Evolutionary conservation across 2,329 filamentous ascomycete genomes (phyloP), one percentile per base, ranked within the genome.

Genomic region (Reticulascus tulasneorum): DNA sequence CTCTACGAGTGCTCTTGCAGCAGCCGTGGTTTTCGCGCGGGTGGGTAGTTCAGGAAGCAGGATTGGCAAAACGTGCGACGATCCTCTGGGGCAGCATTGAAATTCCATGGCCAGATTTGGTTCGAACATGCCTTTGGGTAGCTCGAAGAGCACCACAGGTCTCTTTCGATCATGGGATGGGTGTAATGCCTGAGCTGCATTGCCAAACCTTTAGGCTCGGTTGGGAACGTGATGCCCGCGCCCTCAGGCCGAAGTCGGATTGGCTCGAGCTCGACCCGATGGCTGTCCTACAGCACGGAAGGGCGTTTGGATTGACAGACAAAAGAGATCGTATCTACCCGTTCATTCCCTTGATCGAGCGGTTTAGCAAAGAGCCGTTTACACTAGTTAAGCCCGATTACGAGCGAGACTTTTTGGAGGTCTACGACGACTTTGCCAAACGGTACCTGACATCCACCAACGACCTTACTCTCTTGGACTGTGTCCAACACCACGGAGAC

Each of bases 121-220:
- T 40, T 25, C 13, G 59, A 17, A 25, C 15, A 7, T 33, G 22
- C 15, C 22, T 7, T n/a, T 13, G 8, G n/a, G 21, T 12, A 7
- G 30, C 7, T 7, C 6, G 10, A n/a, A 32, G 21, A 17, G 18
- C 11, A 15, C 59, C 4, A 51, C 52, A 9, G 53, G 46, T 8
- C 37, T 60, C 17, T n/a, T n/a, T n/a, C n/a, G n/a, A 59, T 52
- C 36, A 57, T 61, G 15, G 47, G 53, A 7, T 61, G 61, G 16
- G 37, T 60, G 4, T 46, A 56, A n/a, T n/a, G n/a, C n/a, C n/a
- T n/a, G 6, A 51, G 58, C 12, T 62, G 61, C 29, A 55, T 60
- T 31, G 56, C 30, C 6, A 25, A 22, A 13, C 21, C 19, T 12
- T 13, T 29, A 29, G 20, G 26, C 13, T 9, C 23, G 23, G n/a